Percentiles rank a stretch among this genome's conserved stretches.
phyloP scores from a whole-genome alignment of 2,329 filamentous ascomycete genomes.

The Periconia sp. region DNA sequence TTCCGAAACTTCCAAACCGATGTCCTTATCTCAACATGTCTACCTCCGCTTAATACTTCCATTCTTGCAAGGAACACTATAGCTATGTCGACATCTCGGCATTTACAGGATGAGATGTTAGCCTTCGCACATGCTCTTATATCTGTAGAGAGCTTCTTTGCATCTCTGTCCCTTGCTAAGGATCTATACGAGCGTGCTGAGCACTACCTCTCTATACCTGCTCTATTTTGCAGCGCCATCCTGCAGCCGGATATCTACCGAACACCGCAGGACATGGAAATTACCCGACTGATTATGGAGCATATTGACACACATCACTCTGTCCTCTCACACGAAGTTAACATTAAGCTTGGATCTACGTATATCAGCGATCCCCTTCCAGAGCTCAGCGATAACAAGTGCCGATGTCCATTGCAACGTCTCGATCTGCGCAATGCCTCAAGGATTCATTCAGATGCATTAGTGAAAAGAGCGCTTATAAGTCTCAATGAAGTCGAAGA shows the following conservation, averaged over 20 bases:
- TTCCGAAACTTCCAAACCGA: background rate
- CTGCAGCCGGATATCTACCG: background rate
- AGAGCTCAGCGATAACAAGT: slow-evolving; percentile 1
- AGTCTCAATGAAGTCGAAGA: background rate
- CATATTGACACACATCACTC: slow-evolving; percentile 1
- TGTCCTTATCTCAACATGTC: background rate
- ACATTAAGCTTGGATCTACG: background rate
- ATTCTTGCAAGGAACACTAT: background rate
- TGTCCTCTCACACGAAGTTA: background rate
- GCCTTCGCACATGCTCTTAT: background rate
- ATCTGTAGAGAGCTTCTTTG: background rate
- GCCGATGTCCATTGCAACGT: background rate
- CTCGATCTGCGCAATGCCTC: background rate
- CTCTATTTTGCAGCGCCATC: background rate
- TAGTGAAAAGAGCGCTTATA: background rate
- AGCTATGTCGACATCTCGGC: background rate
- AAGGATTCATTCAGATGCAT: background rate
- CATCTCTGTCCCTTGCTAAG: background rate
- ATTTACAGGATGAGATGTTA: background rate
- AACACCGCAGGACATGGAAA: background rate
- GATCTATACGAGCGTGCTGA: background rate
- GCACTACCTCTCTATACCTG: background rate
- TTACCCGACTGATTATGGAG: background rate
- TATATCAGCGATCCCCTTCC: slow-evolving; percentile 1
- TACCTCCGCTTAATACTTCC: background rate